phyloP scores from a whole-genome alignment of 208 protist genomes.

The Crithidia mellificae region DNA sequence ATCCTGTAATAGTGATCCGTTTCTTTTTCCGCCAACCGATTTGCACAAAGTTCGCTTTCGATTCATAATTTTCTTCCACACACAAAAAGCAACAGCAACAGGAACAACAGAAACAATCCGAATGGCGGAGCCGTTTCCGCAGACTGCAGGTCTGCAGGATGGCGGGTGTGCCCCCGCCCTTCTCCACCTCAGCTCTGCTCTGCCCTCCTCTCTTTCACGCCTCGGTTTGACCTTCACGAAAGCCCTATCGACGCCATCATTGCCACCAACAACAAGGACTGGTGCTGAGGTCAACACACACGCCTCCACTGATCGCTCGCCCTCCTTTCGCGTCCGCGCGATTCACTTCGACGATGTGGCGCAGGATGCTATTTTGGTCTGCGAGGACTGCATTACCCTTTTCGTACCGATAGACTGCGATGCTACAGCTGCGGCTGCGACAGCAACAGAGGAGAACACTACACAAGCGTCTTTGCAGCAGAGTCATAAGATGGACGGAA shows the following conservation, averaged over 20 bases:
- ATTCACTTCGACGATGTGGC: constrained; percentile 63
- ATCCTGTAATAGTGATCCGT: no score
- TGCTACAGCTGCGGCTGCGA: not conserved
- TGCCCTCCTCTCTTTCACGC: constrained; percentile 6
- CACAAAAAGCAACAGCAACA: no score
- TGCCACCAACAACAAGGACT: not conserved
- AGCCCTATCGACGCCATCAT: not conserved
- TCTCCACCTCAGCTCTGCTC: not conserved
- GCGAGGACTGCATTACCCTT: constrained; percentile 37
- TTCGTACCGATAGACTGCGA: constrained; percentile 19
- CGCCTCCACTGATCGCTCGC: not conserved
- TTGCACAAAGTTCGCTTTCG: not conserved
- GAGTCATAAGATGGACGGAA: not conserved
- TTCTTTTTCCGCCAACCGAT: not conserved
- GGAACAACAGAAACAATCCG: no score
- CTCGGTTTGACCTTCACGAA: constrained; percentile 9
- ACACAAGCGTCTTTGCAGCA: no score
- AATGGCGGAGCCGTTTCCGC: not conserved
- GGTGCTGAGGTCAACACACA: no score
- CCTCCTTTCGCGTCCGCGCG: constrained; percentile 27
- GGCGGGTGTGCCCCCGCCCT: not conserved
- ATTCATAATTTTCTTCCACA: no score
- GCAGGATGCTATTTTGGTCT: constrained; percentile 54
- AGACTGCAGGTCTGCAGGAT: not conserved
- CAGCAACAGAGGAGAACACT: not conserved